These are phyloP conservation scores for Perilla frutescens DNA, from an alignment of 257 asterid species.

Conservation along the genomic window DNA sequence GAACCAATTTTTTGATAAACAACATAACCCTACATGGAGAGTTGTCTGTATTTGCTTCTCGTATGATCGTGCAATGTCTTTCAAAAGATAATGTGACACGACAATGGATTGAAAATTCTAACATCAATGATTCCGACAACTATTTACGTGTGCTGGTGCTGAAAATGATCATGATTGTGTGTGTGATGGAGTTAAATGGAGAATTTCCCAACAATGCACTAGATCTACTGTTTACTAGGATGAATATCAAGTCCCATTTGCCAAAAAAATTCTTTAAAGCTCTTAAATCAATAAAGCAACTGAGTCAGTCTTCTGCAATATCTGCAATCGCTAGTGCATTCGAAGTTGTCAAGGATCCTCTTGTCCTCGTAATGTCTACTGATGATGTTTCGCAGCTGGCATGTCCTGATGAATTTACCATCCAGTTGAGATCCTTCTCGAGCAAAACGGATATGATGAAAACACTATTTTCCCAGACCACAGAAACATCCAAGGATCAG, in stretches of 20 bases:
- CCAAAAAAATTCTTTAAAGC: conserved; percentile 47
- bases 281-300: too few relatives aligned
- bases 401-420: conserved; percentile 48
- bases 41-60: conserved; percentile 28
- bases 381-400: too few relatives aligned
- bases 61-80: conserved; percentile 31
- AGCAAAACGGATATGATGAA: conserved; percentile 40
- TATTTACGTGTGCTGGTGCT: conserved; percentile 43
- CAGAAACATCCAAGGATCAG: neutral
- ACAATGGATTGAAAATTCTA: conserved; percentile 42
- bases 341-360: conserved; percentile 48
- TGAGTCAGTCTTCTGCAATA: too few relatives aligned
- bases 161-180: conserved; percentile 48
- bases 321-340: conserved; percentile 49
- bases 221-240: conserved; percentile 20
- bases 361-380: conserved; percentile 42
- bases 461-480: conserved; percentile 41
- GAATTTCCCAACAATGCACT: too few relatives aligned
- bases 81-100: neutral
- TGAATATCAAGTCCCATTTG: conserved; percentile 32
- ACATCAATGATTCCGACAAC: neutral
- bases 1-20: conserved; percentile 5
- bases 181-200: too few relatives aligned
- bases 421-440: conserved; percentile 37
- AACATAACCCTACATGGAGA: neutral